phyloP scores from a whole-genome alignment of 176 grass and related monocot genomes.

The Otatea glauca region DNA sequence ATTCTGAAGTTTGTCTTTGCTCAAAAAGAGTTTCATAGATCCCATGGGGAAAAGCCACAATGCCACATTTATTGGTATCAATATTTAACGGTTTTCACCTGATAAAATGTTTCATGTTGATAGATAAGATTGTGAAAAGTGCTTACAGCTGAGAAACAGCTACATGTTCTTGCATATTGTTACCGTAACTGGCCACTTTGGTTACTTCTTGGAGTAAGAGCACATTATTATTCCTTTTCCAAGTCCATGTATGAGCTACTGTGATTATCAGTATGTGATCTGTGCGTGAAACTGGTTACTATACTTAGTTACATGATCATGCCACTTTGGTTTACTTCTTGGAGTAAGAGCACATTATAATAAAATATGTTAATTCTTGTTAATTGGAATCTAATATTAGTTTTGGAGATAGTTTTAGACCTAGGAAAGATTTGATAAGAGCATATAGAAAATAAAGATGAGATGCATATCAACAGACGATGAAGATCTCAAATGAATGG shows the following conservation, averaged over 20 bases:
- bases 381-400: no score
- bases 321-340: no score
- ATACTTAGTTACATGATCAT: no score
- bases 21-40: not conserved
- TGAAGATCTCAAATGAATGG: no score
- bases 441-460: no score
- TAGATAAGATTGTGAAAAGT: not conserved
- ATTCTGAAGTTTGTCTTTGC: not conserved
- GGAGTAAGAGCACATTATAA: no score
- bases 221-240: conserved; percentile 35
- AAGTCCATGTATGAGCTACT: not conserved
- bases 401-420: no score
- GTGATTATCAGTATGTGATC: no score
- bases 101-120: conserved; percentile 4
- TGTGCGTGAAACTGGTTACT: no score
- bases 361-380: no score
- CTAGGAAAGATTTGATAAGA: no score
- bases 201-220: not conserved
- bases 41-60: not conserved
- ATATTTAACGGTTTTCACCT: not conserved
- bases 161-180: not conserved
- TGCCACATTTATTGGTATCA: not conserved
- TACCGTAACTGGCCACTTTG: not conserved
- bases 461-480: no score
- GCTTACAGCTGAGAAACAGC: conserved; percentile 16